Base-by-base conservation (phyloP, 106 monocot genomes). In the Apostasia ramifera region DNA sequence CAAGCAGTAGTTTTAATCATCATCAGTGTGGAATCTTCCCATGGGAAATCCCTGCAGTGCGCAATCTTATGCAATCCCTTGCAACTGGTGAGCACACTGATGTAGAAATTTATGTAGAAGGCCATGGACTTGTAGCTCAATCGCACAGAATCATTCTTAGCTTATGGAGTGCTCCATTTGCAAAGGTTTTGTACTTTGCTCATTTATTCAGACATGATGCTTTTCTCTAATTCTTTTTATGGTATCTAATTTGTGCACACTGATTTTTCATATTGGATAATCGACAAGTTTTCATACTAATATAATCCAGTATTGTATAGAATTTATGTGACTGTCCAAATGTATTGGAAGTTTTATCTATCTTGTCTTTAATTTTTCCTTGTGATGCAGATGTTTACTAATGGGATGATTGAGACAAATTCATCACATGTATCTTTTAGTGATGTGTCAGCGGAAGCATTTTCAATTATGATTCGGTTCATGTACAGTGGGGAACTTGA, bases 341-440 rank as follows among this genome's bases (percentile, higher is more conserved):
- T 26, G 26, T 26, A 26, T 26, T 26, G 26, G 26, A 26, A 26
- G 26, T 26, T 26, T 26, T 26, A 26, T 26, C 26, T 26, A 26
- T 26, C 26, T 26, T 26, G 26, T 26, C 26, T 26, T 26, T 26
- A 26, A 26, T 43, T 69, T 53, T 69, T 41, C 15, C 5, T 10
- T 70, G 15, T 13, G 56, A 61, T 86, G 67, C 84, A 95, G 95
- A 95, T 95, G 95, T 95, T 91, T 58, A 92, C 95, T 51, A 91
- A 91, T 77, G 95, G 95, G 80, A 95, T 95, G 95, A 55, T 77
- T 45, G 95, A 95, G 72, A 95, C 86, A 63, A 84, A 51, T 53
- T 76, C 88, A 9, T 79, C 91, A 75, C 70, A 84, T 44, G 70
- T 92, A 70, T 73, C 73, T 12, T 84, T 95, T 42, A 74, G 66